Conservation (phyloP, 768 basidiomycete genomes). For the Pisolithus marmoratus region DNA sequence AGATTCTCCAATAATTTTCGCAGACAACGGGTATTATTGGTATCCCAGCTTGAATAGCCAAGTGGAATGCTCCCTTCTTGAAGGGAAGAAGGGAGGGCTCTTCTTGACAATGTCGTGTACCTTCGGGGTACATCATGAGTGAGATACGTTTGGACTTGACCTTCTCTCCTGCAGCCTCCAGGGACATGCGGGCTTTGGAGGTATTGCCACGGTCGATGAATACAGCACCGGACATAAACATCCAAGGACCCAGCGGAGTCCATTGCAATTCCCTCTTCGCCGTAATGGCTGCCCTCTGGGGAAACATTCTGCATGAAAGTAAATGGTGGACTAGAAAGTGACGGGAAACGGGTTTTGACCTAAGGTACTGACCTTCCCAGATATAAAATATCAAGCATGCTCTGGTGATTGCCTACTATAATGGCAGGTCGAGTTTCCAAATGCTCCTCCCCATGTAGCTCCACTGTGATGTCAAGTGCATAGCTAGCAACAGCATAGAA, state of each 20-base stretch:
- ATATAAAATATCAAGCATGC: slow-evolving; percentile 81
- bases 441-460: slow-evolving; percentile 84
- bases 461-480: slow-evolving; percentile 59
- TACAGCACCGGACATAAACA: slow-evolving; percentile 84
- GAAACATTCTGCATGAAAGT: slow-evolving; percentile 60
- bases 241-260: slow-evolving; percentile 86
- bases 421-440: slow-evolving; percentile 67
- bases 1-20: slow-evolving; percentile 90
- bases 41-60: slow-evolving; percentile 85
- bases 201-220: slow-evolving; percentile 88
- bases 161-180: slow-evolving; percentile 68
- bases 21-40: slow-evolving; percentile 89
- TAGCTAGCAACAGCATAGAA: slow-evolving; percentile 71
- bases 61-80: slow-evolving; percentile 98
- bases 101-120: slow-evolving; percentile 74
- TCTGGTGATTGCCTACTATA: slow-evolving; percentile 88
- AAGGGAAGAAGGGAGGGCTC: slow-evolving; percentile 71
- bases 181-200: slow-evolving; percentile 63
- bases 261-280: slow-evolving; percentile 87
- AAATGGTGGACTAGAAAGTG: background rate
- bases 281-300: slow-evolving; percentile 79
- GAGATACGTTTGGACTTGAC: slow-evolving; percentile 71
- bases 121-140: slow-evolving; percentile 95
- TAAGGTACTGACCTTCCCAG: slow-evolving; percentile 60
- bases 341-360: slow-evolving; percentile 4